Evolutionary conservation across 345 rosid genomes (phyloP).

Genomic region (Xanthoceras sorbifolium): DNA sequence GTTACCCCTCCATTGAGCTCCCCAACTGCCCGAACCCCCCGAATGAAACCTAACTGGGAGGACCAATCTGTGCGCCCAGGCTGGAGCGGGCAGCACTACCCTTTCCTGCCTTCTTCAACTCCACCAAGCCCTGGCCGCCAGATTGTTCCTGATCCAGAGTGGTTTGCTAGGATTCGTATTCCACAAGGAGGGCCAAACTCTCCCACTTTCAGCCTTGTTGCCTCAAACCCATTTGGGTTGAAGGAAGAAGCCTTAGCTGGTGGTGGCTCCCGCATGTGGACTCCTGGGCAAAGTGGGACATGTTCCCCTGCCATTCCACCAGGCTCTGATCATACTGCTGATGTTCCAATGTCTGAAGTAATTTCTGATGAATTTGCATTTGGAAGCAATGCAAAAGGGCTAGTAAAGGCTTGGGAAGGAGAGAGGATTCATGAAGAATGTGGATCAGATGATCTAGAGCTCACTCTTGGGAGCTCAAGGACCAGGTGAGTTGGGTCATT

Average conservation of each 20-base stretch:
- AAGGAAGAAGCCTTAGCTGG: conserved; percentile 62
- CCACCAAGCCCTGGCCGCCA: conserved; percentile 93
- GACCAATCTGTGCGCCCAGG: conserved; percentile 53
- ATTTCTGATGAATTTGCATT: conserved; percentile 87
- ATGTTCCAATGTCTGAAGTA: conserved; percentile 79
- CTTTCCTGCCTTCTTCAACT: conserved; percentile 78
- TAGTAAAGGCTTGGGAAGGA: conserved; percentile 99
- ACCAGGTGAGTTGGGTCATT: conserved; percentile 47
- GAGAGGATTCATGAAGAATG: conserved; percentile 95
- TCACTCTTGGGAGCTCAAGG: conserved; percentile 91
- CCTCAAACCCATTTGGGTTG: conserved; percentile 75
- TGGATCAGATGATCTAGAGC: conserved; percentile 94
- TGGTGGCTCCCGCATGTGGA: conserved; percentile 85
- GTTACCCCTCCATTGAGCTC: conserved; percentile 99
- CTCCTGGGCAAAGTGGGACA: conserved; percentile 96
- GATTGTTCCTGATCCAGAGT: conserved; percentile 74
- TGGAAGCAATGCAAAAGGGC: conserved; percentile 62
- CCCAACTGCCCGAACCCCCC: conserved; percentile 82
- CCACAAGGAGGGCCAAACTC: conserved; percentile 82
- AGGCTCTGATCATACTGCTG: conserved; percentile 72
- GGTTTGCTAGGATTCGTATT: conserved; percentile 77
- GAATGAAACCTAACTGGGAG: conserved; percentile 62
- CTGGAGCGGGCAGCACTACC: conserved; percentile 49
- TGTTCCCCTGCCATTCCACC: conserved; percentile 89
- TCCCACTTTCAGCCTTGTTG: conserved; percentile 86